Base-by-base conservation (phyloP, 371 early-diverging fungal genomes). In the Phascolomyces articulosus region DNA sequence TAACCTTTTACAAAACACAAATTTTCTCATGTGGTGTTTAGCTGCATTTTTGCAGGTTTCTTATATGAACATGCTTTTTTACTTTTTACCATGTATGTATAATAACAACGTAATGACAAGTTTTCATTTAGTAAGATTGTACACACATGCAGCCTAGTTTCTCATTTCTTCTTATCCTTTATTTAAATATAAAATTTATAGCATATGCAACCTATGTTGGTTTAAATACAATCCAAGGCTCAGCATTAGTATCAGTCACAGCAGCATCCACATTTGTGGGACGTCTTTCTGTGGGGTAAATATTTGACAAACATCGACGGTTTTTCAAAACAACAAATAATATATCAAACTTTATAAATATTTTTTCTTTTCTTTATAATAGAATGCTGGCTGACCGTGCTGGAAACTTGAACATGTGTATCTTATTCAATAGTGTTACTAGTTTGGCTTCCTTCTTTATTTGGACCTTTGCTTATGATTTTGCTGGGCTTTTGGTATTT, bases 221-320 rank as follows among this genome's bases (percentile, higher is more conserved):
- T 3, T 38, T 67, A 24, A 26, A 56, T 15, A n/a, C 57, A 16
- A 57, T 44, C 2, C 64, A 70, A 61, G 66, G 64, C 9, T 60
- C 71, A 2, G 56, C 31, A 18, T n/a, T 70, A 4, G 53, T 70
- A 1, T 56, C 71, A 10, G 55, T 67, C 26, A 61, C 53, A 18
- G 80, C 82, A 11, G 84, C 70, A 8, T 73, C 72, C 20, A 85
- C 79, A 23, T 82, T 79, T 8, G 31, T 83, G 20, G 87, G 85
- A 15, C 81, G 87, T 28, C 62, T 84, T 20, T 13, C 67, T 2
- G 72, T 70, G 21, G 80, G 80, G 64, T 64, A 62, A 34, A 53
- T 51, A 51, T 51, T 51, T 51, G 24, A 15, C 4, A 44, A 3
- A 44, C 16, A 44, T 44, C 15, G 38, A 6, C 13, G 6, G 38